Conservation (phyloP, 2,329 filamentous ascomycete species). For the Calonectria naviculata region DNA sequence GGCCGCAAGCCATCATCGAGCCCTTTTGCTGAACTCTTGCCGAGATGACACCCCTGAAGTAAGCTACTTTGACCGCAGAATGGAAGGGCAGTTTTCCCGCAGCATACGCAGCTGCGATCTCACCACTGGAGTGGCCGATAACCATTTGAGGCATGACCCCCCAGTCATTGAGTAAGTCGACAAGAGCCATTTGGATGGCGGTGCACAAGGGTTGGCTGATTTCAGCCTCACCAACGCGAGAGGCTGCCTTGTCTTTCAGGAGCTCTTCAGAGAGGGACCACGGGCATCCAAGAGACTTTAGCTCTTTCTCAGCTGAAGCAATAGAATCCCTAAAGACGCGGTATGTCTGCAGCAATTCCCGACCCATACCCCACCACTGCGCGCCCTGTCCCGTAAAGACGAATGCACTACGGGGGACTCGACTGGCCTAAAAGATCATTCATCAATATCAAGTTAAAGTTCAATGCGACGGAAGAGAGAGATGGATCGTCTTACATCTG, state of each 20-base stretch:
- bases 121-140: slow-evolving; percentile 57
- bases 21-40: slow-evolving; percentile 49
- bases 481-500: background rate
- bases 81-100: slow-evolving; percentile 50
- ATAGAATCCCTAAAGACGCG: slow-evolving; percentile 1
- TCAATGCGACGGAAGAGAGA: too few relatives aligned
- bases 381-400: slow-evolving; percentile 50
- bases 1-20: slow-evolving; percentile 38
- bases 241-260: background rate
- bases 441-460: background rate
- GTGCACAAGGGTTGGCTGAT: slow-evolving; percentile 54
- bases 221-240: slow-evolving; percentile 45
- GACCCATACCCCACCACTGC: slow-evolving; percentile 45
- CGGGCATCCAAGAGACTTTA: slow-evolving; percentile 32
- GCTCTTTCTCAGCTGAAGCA: background rate
- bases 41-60: slow-evolving; percentile 52
- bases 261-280: slow-evolving; percentile 13
- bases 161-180: slow-evolving; percentile 55
- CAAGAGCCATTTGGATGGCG: slow-evolving; percentile 57
- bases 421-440: background rate
- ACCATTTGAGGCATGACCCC: slow-evolving; percentile 50
- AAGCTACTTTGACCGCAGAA: slow-evolving; percentile 58
- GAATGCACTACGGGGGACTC: slow-evolving; percentile 11
- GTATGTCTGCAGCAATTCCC: slow-evolving; percentile 39
- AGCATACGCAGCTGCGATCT: slow-evolving; percentile 59